These are phyloP conservation scores for Mortierella sp. DNA, from an alignment of 371 early-diverging fungal genomes.

Conservation along the genomic window DNA sequence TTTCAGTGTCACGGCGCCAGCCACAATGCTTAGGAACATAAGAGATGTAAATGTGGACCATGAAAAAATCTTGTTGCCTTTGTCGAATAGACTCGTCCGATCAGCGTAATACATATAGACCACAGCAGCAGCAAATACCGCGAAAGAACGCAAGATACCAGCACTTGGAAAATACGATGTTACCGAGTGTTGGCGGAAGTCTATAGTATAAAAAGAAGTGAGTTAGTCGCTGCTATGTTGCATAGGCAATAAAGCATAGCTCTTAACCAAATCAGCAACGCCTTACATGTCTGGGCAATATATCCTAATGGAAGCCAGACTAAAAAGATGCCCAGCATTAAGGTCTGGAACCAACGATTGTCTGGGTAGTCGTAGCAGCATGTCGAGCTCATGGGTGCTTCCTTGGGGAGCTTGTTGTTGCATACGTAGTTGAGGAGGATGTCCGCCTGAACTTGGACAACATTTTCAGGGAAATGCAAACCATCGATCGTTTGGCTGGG, in stretches of 20 bases:
- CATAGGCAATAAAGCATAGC: neutral
- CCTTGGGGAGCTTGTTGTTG: slow-evolving; percentile 64
- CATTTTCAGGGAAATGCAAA: slow-evolving; percentile 64
- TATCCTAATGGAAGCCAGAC: slow-evolving; percentile 61
- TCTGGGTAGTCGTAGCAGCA: slow-evolving; percentile 74
- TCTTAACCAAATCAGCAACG: neutral
- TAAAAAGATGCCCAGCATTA: slow-evolving; percentile 60
- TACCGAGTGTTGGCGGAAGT: slow-evolving; percentile 12
- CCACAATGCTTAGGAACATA: slow-evolving; percentile 54
- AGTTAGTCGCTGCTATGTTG: neutral
- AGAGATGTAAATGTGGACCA: slow-evolving; percentile 60
- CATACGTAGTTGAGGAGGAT: slow-evolving; percentile 75
- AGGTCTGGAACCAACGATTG: slow-evolving; percentile 62
- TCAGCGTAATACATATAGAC: slow-evolving; percentile 75
- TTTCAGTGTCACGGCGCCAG: slow-evolving; percentile 65
- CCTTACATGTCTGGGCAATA: slow-evolving; percentile 50
- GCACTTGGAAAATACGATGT: slow-evolving; percentile 51
- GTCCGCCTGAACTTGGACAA: slow-evolving; percentile 66
- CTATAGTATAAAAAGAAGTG: neutral
- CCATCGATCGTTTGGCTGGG: slow-evolving; percentile 69
- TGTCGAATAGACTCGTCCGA: slow-evolving; percentile 76
- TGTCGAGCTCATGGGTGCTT: slow-evolving; percentile 64
- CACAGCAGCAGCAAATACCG: slow-evolving; percentile 66
- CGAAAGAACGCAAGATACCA: slow-evolving; percentile 59
- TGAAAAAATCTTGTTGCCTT: slow-evolving; percentile 72